Evolutionary conservation across 768 basidiomycete genomes (phyloP), one percentile per base, ranked within the genome.

Genomic region (Naganishia kalamii): DNA sequence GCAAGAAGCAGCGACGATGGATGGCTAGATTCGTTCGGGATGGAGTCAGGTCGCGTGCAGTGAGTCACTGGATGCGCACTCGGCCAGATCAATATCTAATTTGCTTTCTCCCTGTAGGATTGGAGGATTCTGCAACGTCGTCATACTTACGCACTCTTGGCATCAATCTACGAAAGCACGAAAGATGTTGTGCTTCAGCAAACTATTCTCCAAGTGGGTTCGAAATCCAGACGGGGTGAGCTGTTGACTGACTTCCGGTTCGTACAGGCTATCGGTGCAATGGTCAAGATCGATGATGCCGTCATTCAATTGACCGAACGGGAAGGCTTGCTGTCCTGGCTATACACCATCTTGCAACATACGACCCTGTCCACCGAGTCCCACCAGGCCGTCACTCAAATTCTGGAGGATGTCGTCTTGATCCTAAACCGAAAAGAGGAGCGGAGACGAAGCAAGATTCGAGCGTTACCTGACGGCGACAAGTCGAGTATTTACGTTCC

Each of bases 1-100:
- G 89, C 88, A 88, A 85, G 79, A 88, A 86, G 76, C 91, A 94
- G 71, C 82, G 90, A n/a, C 82, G 82, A 1, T 97, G 92, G 92
- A 92, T 94, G 30, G 79, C 94, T 35, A 82, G 84, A 43, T 89
- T 91, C 76, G 78, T 96, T 41, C 82, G 87, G 0, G 90, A 94
- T 66, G 90, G 89, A 0, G 86, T 90, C 84, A 81, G 82, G 68
- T 83, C 85, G 59, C 71, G 73, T 30, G 74, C 74, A 29, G 77
- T 78, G 29, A 70, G 76, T 75, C 5, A 12, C 10, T 11, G 3
- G 13, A 41, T 29, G 54, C 35, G 25, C 43, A 0, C 11, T 33
- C 5, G 15, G 25, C 19, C 43, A 12, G n/a, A 2, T 23, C 7
- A 8, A 27, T 25, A 30, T 10, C 37, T 41, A 21, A 29, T 61